Evolutionary conservation across 495 filamentous ascomycete genomes (phyloP), one percentile per base, ranked within the genome.

Genomic region (Oleoguttula mirabilis): DNA sequence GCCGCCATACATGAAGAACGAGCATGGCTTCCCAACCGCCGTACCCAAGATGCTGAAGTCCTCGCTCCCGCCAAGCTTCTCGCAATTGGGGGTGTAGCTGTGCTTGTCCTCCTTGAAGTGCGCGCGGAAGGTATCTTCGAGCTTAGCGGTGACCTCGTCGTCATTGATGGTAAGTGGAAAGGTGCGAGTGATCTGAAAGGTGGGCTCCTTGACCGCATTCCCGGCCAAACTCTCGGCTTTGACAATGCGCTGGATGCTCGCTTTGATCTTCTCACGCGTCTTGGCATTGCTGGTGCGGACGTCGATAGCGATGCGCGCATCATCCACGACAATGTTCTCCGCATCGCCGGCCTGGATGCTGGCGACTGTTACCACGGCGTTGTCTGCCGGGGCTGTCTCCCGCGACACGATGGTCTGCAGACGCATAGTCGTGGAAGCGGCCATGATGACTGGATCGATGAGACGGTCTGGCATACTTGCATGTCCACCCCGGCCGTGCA

Each of bases 1-100:
- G 0, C 73, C 72, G 2, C 76, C 76, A 60, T 70, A 75, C 24
- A 62, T 60, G 64, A 70, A 80, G 60, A 74, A 75, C 11, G 63
- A 63, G 56, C 65, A 70, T 17, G 73, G 75, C 16, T 62, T 62
- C 0, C 59, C 63, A 3, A 66, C 66, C 10, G 68, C 64, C 3
- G 65, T 72, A 2, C 70, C 73, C 32, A 79, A 56, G 27, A 69
- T 61, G 1, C 67, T 56, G 49, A 80, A 76, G 47, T 80, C 75
- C 52, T 79, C 75, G 52, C 66, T 71, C 0, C 48, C 58, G n/a
- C 43, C 35, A 25, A 60, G 19, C 30, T 56, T 37, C 44, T 52
- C 32, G 33, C 49, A 24, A 46, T 60, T 36, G 4, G 44, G 0
- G 25, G 41, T 38, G 50, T 59, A 51, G 14, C 16, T 19, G 27